These are phyloP conservation scores for Capronia coronata DNA, from an alignment of 2,329 filamentous ascomycete species.

Conservation along the genomic window DNA sequence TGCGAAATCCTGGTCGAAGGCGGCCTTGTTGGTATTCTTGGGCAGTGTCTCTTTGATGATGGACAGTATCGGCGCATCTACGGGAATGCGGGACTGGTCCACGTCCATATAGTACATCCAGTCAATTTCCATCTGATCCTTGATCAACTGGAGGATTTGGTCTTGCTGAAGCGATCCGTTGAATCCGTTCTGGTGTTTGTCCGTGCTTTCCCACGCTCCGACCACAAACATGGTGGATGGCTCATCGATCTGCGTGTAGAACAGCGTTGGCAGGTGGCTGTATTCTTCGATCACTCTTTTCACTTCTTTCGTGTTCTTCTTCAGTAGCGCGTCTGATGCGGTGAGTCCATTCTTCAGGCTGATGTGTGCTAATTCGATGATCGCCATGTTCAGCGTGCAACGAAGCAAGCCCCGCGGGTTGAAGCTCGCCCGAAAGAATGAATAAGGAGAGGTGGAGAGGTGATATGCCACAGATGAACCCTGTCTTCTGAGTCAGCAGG, in stretches of 20 bases:
- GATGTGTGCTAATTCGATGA: conserved; percentile 21
- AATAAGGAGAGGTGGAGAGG: neutral
- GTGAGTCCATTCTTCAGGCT: conserved; percentile 16
- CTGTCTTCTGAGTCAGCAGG: neutral
- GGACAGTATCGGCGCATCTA: conserved; percentile 15
- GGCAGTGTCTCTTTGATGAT: conserved; percentile 13
- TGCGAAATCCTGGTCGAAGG: conserved; percentile 18
- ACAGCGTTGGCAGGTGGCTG: conserved; percentile 17
- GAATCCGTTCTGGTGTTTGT: conserved; percentile 17
- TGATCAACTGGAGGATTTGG: conserved; percentile 15
- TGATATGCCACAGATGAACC: neutral
- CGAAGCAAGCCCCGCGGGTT: neutral
- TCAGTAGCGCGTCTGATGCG: conserved; percentile 11
- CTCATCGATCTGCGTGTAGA: conserved; percentile 21
- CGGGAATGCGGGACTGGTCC: conserved; percentile 11
- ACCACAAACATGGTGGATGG: conserved; percentile 18
- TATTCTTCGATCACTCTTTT: conserved; percentile 22
- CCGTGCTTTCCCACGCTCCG: conserved; percentile 19
- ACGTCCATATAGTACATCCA: conserved; percentile 25
- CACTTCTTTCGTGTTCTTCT: conserved; percentile 19
- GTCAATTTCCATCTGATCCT: conserved; percentile 20
- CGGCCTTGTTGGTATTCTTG: conserved; percentile 4
- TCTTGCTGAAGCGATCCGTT: conserved; percentile 18
- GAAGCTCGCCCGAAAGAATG: neutral
- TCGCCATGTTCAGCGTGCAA: conserved; percentile 14